Evolutionary conservation across 805 yeast species (phyloP), one percentile per base, ranked within the genome.

Genomic region (Starmerella stigmatis): DNA sequence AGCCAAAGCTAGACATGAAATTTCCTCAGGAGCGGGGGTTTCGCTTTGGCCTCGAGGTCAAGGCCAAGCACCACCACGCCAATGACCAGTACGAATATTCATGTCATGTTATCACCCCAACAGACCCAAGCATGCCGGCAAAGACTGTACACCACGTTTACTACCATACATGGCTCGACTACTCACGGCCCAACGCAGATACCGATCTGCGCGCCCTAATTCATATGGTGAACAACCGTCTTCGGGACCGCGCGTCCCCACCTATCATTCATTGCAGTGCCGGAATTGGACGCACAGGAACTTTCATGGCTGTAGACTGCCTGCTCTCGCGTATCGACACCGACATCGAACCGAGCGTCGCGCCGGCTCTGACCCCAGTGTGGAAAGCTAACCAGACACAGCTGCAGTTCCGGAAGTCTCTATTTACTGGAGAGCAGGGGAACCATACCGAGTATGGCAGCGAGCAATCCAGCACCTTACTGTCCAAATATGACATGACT

Each of bases 241-340:
- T 76, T 15, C 61, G 71, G 36, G 52, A 62, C 28, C 54, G 59
- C n/a, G 60, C 66, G 1, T 63, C 71, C 0, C 89, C 92, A 17
- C 71, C 78, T 5, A 60, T 86, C 37, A 83, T 82, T 21, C 97
- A 89, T 63, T 89, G 98, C 59, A 85, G 95, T 6, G 97, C 97
- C 1, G 98, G 98, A 0, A 86, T 94, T 59, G 98, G 98, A 16
- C 69, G 98, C 47, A 86, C 97, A 0, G 98, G 98, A 2, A 83
- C 95, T 1, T 81, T 79, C 58, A 76, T 86, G 50, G 75, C 86
- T 1, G 64, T 81, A 19, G 94, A 84, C 57, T 70, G 79, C 40
- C 48, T 68, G 42, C 51, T 56, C 23, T 52, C 57, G 13, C 41
- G 46, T 12, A 42, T 55, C 5, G 60, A 57, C 38, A 42, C 45